A percentile compares a stretch with the other conserved stretches of the same genome.
phyloP scores from a whole-genome alignment of 768 basidiomycete species.

The Steccherinum ochraceum region DNA sequence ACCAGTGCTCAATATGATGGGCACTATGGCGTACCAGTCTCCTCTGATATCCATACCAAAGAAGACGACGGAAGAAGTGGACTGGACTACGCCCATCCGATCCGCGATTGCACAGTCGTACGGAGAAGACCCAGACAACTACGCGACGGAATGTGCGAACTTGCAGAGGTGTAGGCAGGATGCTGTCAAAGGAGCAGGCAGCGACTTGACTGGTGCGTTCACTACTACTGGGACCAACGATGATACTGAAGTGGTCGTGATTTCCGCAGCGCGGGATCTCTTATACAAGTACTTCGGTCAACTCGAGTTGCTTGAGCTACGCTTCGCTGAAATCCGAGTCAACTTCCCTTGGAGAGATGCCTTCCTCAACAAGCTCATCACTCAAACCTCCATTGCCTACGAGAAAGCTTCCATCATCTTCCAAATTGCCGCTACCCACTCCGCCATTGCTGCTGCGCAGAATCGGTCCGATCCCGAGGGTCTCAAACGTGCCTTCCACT shows the following conservation, averaged over 20 bases:
- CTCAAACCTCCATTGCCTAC: constrained; percentile 93
- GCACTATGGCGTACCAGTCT: constrained; percentile 65
- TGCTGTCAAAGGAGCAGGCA: constrained; percentile 93
- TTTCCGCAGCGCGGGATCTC: constrained; percentile 76
- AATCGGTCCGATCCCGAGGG: constrained; percentile 87
- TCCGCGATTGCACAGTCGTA: constrained; percentile 86
- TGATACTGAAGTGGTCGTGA: background rate
- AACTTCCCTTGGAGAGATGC: constrained; percentile 97
- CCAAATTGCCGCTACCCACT: constrained; percentile 92
- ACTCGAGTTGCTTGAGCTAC: constrained; percentile 91
- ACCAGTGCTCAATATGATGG: background rate
- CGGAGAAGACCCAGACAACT: constrained; percentile 88
- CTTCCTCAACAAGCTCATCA: constrained; percentile 89
- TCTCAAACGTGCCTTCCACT: constrained; percentile 88
- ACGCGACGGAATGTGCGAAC: constrained; percentile 73
- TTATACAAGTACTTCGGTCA: constrained; percentile 99
- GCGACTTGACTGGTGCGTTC: constrained; percentile 81
- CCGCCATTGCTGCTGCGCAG: constrained; percentile 82
- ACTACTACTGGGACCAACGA: constrained; percentile 1
- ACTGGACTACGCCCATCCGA: constrained; percentile 89
- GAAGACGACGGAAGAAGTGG: constrained; percentile 95
- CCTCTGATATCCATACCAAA: constrained; percentile 89
- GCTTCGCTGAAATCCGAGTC: constrained; percentile 95
- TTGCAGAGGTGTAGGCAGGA: constrained; percentile 93
- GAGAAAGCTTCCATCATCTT: constrained; percentile 98